These are phyloP conservation scores for Fermentozyma sake DNA, from an alignment of 1,139 yeast species.

Conservation along the genomic window DNA sequence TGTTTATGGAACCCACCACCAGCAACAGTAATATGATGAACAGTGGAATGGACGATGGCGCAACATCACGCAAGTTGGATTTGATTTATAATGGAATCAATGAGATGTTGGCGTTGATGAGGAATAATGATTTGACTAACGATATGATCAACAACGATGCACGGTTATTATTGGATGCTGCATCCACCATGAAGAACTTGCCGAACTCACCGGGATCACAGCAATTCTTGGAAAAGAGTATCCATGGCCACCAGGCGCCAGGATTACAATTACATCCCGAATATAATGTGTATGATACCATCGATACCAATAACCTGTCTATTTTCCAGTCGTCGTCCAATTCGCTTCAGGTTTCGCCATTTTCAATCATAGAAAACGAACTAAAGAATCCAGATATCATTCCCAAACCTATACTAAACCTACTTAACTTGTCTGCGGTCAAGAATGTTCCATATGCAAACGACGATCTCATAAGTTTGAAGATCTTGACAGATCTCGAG, in stretches of 20 bases:
- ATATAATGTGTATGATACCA: no score
- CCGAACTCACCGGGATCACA: no score
- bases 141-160: no score
- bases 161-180: not conserved
- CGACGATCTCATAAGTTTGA: slow-evolving; percentile 44
- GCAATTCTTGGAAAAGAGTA: no score
- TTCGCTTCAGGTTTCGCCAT: slow-evolving; percentile 48
- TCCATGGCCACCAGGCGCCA: no score
- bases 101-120: slow-evolving; percentile 26
- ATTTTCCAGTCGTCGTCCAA: slow-evolving; percentile 38
- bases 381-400: slow-evolving; percentile 20
- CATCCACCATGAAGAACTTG: slow-evolving; percentile 1
- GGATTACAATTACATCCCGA: no score
- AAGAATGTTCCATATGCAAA: slow-evolving; percentile 3
- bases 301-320: slow-evolving; percentile 8
- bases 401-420: slow-evolving; percentile 43
- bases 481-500: slow-evolving; percentile 48
- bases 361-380: slow-evolving; percentile 38
- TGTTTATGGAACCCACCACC: slow-evolving; percentile 6
- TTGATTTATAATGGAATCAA: slow-evolving; percentile 29
- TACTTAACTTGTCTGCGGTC: slow-evolving; percentile 15
- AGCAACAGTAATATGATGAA: slow-evolving; percentile 24
- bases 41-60: slow-evolving; percentile 31
- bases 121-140: slow-evolving; percentile 8
- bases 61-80: no score